Percentiles rank a stretch among this genome's conserved stretches.
These are phyloP conservation scores for Aspergillus fumigatus DNA, from an alignment of 2,329 filamentous ascomycete species.

Conservation along the genomic window DNA sequence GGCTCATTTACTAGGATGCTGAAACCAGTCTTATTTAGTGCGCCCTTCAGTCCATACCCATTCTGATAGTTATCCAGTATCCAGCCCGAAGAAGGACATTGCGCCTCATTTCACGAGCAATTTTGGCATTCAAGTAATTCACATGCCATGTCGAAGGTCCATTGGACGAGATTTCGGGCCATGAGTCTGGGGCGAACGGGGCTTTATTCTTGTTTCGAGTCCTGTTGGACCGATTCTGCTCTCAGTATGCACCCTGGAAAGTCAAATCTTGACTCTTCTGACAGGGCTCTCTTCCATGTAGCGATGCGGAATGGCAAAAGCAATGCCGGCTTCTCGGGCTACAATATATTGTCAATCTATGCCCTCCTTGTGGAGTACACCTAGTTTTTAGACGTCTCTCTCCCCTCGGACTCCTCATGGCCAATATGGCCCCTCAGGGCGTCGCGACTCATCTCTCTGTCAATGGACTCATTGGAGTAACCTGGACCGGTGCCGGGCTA, in stretches of 20 bases:
- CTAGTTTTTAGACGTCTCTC: background rate
- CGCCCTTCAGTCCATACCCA: background rate
- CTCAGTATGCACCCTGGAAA: background rate
- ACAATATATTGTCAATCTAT: background rate
- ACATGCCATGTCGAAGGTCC: background rate
- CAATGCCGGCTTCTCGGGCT: background rate
- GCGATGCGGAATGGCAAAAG: background rate
- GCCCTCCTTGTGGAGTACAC: background rate
- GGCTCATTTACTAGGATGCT: background rate
- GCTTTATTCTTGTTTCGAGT: background rate
- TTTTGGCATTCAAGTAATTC: background rate
- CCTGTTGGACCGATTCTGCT: background rate
- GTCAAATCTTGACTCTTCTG: background rate
- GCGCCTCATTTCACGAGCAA: background rate
- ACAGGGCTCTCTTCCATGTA: background rate
- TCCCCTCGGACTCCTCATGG: background rate
- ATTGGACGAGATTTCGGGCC: background rate
- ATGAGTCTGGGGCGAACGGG: background rate
- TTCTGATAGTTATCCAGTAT: background rate
- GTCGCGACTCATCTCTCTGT: constrained; percentile 11
- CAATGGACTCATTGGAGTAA: constrained; percentile 13
- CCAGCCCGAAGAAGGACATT: background rate
- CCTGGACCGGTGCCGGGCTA: constrained; percentile 15
- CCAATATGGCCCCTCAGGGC: constrained; percentile 1
- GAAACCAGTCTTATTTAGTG: background rate